phyloP scores from a whole-genome alignment of 495 filamentous ascomycete genomes.

The Chaetomium cochliodes region DNA sequence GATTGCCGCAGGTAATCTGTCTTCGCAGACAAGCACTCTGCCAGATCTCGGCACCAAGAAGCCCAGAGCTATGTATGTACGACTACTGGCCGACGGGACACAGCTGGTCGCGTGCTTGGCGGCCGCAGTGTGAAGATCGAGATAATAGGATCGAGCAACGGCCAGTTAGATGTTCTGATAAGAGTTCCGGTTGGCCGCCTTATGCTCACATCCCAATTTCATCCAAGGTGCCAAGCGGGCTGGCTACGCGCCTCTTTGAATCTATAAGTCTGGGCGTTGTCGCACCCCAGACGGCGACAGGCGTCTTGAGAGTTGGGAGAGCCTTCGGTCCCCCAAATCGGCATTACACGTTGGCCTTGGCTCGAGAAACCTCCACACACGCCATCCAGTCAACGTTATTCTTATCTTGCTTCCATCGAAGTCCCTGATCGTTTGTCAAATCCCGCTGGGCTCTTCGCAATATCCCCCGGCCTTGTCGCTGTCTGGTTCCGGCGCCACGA shows the following conservation, averaged over 20 bases:
- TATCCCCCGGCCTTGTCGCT: constrained; percentile 8
- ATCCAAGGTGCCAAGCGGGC: constrained; percentile 38
- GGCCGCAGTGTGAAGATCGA: constrained; percentile 7
- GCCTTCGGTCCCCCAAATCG: constrained; percentile 19
- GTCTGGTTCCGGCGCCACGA: constrained; percentile 9
- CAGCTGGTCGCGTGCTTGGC: not conserved
- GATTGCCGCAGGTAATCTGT: not conserved
- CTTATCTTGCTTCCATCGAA: not conserved
- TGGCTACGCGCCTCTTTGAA: constrained; percentile 26
- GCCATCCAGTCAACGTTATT: not conserved
- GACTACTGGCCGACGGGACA: not conserved
- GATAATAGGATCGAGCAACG: not conserved
- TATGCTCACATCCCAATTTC: constrained; percentile 33
- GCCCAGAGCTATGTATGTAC: constrained; percentile 3
- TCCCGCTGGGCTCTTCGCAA: not conserved
- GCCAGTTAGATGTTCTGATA: constrained; percentile 4
- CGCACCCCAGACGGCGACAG: constrained; percentile 22
- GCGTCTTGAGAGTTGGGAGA: constrained; percentile 16
- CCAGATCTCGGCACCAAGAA: constrained; percentile 21
- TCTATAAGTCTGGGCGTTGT: constrained; percentile 35
- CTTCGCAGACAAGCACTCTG: not conserved
- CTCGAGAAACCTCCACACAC: not conserved
- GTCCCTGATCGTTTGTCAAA: not conserved
- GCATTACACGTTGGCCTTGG: not conserved
- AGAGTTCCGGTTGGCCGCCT: constrained; percentile 17